phyloP scores from a whole-genome alignment of 768 basidiomycete species.

The Russula compacta region DNA sequence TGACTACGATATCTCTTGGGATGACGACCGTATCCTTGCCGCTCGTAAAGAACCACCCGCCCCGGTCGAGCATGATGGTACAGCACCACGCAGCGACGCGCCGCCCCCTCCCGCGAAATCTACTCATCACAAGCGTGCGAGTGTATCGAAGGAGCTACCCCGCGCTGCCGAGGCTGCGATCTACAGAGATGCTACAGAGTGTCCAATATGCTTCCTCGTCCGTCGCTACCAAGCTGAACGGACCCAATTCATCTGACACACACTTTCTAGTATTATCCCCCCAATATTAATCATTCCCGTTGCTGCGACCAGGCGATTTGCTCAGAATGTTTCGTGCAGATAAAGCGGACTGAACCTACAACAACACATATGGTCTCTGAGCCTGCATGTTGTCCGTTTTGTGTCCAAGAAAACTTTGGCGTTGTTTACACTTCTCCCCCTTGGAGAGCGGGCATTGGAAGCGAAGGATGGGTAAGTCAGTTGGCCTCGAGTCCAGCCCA shows the following conservation, averaged over 20 bases:
- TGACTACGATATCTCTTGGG: slow-evolving; percentile 85
- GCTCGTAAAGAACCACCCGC: slow-evolving; percentile 61
- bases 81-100: slow-evolving; percentile 38
- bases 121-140: slow-evolving; percentile 45
- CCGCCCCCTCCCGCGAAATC: slow-evolving; percentile 29
- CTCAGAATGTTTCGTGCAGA: slow-evolving; percentile 98
- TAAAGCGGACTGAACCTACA: slow-evolving; percentile 93
- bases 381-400: slow-evolving; percentile 94
- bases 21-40: slow-evolving; percentile 77
- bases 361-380: slow-evolving; percentile 94
- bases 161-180: slow-evolving; percentile 66
- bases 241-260: slow-evolving; percentile 11
- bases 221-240: slow-evolving; percentile 28
- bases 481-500: background rate
- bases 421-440: slow-evolving; percentile 75
- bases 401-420: slow-evolving; percentile 96
- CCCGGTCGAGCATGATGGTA: slow-evolving; percentile 32
- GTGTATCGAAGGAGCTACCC: slow-evolving; percentile 51
- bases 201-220: slow-evolving; percentile 97
- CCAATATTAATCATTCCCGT: slow-evolving; percentile 93
- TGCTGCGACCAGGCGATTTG: slow-evolving; percentile 99
- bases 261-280: slow-evolving; percentile 76
- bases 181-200: slow-evolving; percentile 82
- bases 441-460: slow-evolving; percentile 75
- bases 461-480: slow-evolving; percentile 55